Percentiles rank a stretch among this genome's conserved stretches.
phyloP scores from a whole-genome alignment of 768 basidiomycete genomes.

The Stropharia rugosoannulata region DNA sequence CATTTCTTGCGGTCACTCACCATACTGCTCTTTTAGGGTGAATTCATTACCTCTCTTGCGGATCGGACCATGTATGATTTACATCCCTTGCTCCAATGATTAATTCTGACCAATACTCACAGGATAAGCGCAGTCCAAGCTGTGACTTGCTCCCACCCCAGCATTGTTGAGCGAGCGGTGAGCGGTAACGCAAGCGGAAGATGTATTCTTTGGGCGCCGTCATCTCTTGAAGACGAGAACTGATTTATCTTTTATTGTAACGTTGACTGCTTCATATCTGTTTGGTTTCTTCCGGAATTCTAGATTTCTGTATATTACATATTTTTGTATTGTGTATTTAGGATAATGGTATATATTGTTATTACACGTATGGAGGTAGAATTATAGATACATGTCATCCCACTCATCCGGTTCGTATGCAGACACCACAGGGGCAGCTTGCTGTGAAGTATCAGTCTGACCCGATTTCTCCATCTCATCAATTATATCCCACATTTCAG shows the following conservation, averaged over 20 bases:
- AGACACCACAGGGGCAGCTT: not conserved
- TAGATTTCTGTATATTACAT: slow-evolving; percentile 4
- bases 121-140: slow-evolving; percentile 85
- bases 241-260: not conserved
- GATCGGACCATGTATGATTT: slow-evolving; percentile 51
- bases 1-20: not conserved
- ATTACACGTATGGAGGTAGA: not conserved
- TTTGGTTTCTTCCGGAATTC: slow-evolving; percentile 3
- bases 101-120: slow-evolving; percentile 4
- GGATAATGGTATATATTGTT: not conserved
- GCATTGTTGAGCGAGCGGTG: slow-evolving; percentile 66
- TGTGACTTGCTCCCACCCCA: slow-evolving; percentile 88
- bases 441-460: slow-evolving; percentile 6
- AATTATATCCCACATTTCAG: slow-evolving; percentile 75
- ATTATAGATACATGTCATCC: slow-evolving; percentile 64
- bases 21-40: slow-evolving; percentile 47
- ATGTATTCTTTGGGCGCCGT: slow-evolving; percentile 73
- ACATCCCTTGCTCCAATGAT: not conserved
- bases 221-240: slow-evolving; percentile 10
- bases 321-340: slow-evolving; percentile 8
- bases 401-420: slow-evolving; percentile 37
- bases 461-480: slow-evolving; percentile 46
- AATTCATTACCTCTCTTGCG: slow-evolving; percentile 60
- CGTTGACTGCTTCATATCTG: not conserved
- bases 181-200: slow-evolving; percentile 80